These are phyloP conservation scores for Blastobotrys elegans DNA, from an alignment of 1,139 yeast species.

Conservation along the genomic window DNA sequence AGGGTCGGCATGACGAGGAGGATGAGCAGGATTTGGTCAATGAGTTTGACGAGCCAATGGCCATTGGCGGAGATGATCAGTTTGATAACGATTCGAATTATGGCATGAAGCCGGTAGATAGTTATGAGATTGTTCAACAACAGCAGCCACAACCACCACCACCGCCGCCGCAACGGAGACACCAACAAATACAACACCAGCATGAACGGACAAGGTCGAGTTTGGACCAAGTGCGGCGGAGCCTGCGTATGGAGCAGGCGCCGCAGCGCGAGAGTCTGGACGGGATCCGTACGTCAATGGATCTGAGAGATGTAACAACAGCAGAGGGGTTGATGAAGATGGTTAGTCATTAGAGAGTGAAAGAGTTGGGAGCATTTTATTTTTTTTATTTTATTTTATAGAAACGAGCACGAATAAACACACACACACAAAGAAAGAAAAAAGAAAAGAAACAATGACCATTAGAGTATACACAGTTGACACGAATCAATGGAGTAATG, in stretches of 20 bases:
- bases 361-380: no score
- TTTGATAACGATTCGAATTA: constrained; percentile 8
- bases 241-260: constrained; percentile 27
- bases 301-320: constrained; percentile 27
- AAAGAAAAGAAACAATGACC: background rate
- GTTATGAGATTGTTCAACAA: background rate
- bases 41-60: background rate
- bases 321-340: constrained; percentile 28
- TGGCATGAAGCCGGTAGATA: constrained; percentile 11
- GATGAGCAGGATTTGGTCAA: constrained; percentile 3
- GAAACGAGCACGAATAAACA: no score
- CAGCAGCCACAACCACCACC: background rate
- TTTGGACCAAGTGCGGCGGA: constrained; percentile 21
- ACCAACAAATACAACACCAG: background rate
- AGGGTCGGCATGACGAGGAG: background rate
- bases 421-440: background rate
- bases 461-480: background rate
- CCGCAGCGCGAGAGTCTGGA: constrained; percentile 26
- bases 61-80: constrained; percentile 1
- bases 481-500: background rate
- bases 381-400: no score
- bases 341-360: constrained; percentile 18
- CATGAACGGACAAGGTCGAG: constrained; percentile 13
- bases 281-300: constrained; percentile 28
- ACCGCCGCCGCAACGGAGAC: background rate